Conservation (phyloP, 2,329 filamentous ascomycete genomes). For the Fusarium aywerte region DNA sequence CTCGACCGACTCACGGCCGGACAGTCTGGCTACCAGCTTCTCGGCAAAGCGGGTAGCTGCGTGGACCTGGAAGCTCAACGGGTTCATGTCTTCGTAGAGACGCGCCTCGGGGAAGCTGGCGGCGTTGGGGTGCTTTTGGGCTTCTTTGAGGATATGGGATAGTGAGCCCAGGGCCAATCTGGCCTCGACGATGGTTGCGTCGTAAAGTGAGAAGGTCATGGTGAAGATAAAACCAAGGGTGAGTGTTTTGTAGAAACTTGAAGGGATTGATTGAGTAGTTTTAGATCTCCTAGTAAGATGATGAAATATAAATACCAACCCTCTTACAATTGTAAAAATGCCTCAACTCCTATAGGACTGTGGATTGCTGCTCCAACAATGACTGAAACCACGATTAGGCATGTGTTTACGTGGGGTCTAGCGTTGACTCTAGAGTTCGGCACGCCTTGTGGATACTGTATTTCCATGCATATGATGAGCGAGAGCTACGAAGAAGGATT, state of each 20-base stretch:
- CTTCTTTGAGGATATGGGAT: slow-evolving; percentile 47
- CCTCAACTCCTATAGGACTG: neutral
- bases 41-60: slow-evolving; percentile 45
- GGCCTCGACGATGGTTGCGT: slow-evolving; percentile 47
- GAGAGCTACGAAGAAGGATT: neutral
- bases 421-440: neutral
- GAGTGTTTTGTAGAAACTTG: neutral
- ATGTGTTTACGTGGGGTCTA: neutral
- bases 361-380: neutral
- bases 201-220: slow-evolving; percentile 49
- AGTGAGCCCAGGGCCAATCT: slow-evolving; percentile 43
- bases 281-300: neutral
- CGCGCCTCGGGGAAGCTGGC: slow-evolving; percentile 46
- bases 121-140: slow-evolving; percentile 46
- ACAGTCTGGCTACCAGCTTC: slow-evolving; percentile 45
- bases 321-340: slow-evolving; percentile 4
- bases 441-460: too few relatives aligned
- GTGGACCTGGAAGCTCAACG: slow-evolving; percentile 51
- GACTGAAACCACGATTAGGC: neutral
- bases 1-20: slow-evolving; percentile 42
- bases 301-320: neutral
- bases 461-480: neutral
- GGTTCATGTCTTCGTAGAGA: slow-evolving; percentile 53
- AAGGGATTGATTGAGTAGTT: neutral
- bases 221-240: neutral